These are phyloP conservation scores for Plasmodium billcollinsi DNA, from an alignment of 169 alveolate species.

Conservation along the genomic window DNA sequence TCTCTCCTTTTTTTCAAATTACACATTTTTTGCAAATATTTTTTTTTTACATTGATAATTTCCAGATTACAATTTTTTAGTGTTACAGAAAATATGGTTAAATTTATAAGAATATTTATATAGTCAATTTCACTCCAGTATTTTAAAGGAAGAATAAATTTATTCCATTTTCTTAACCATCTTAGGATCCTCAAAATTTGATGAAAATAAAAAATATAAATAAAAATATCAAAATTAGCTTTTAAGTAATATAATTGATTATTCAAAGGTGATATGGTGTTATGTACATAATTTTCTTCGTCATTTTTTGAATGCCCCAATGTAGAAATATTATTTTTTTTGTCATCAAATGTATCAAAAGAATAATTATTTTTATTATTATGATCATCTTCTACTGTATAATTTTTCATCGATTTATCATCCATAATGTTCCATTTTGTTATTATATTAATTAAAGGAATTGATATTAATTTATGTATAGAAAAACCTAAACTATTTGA, in stretches of 20 bases:
- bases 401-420: no score
- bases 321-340: not conserved
- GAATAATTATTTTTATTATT: constrained; percentile 1
- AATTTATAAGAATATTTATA: constrained; percentile 40
- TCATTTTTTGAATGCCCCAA: not conserved
- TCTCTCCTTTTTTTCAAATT: not conserved
- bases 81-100: constrained; percentile 50
- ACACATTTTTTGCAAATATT: constrained; percentile 8
- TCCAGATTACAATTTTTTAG: constrained; percentile 61
- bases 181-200: constrained; percentile 36
- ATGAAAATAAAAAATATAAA: constrained; percentile 44
- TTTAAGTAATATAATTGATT: constrained; percentile 62
- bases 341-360: not conserved
- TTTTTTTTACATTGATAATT: constrained; percentile 43
- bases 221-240: constrained; percentile 74
- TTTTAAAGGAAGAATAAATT: constrained; percentile 37
- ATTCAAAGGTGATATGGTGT: constrained; percentile 36
- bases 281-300: constrained; percentile 5
- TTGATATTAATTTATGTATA: constrained; percentile 70
- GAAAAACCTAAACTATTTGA: constrained; percentile 63
- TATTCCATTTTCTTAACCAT: constrained; percentile 65
- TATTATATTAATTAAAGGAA: constrained; percentile 55
- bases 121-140: constrained; percentile 37
- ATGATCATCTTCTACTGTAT: not conserved
- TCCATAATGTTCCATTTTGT: no score